Base-by-base conservation (phyloP, 352 stramenopile genomes). In the Pythium periplocum region DNA sequence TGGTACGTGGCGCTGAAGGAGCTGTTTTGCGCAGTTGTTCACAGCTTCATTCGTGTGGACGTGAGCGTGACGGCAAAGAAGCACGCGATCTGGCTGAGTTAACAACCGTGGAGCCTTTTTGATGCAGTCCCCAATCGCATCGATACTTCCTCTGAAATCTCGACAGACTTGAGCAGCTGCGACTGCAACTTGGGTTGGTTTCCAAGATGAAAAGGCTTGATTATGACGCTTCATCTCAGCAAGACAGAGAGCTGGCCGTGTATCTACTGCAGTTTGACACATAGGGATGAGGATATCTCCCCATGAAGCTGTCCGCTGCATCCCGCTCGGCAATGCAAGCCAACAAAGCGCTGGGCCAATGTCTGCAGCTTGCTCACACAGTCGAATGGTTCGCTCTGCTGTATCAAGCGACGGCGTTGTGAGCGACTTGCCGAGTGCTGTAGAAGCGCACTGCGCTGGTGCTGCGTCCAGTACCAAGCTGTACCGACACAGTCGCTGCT, bases 301-400 rank as follows among this genome's bases (percentile, higher is more conserved):
- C 59, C 17, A 59, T 40, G 56, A 52, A 40, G 10, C 55, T 44
- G 45, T 49, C 47, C n/a, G 70, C 6, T 64, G 59, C 37, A 71
- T 32, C 55, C 68, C 55, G 0, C 47, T 41, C 4, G 70, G 55
- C 35, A 78, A 48, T 3, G 55, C 46, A 1, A 64, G 37, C 78
- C 78, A 89, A n/a, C 78, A 86, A 17, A 52, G 53, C n/a, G 65
- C 75, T 32, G 73, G 78, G 9, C 55, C 68, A 35, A 33, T 51
- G 38, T 49, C 52, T 2, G 55, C 48, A 30, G 30, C 30, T 26
- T 26, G 17, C 17, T 26, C 17, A 26, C 17, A 26, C 17, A 26
- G 17, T 26, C 17, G 17, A 26, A 26, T 26, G 17, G 17, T 26
- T 26, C 17, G 17, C 17, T 26, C 17, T 26, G 17, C 17, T 26